Conservation (phyloP, 2,329 filamentous ascomycete genomes). For the Didymella lethalis region DNA sequence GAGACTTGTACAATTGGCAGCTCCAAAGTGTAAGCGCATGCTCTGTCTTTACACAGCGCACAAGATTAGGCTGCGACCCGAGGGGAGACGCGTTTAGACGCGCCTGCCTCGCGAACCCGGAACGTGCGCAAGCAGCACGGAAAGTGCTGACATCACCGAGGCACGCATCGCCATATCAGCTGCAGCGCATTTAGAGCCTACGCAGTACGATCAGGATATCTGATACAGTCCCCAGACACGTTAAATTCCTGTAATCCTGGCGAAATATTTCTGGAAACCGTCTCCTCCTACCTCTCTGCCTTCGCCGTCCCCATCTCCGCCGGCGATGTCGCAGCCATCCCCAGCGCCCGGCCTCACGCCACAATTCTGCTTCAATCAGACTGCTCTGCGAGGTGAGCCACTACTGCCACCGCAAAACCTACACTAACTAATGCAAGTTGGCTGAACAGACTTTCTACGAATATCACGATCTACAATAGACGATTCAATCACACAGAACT, state of each 20-base stretch:
- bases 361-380: conserved; percentile 62
- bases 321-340: conserved; percentile 53
- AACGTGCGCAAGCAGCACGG: conserved; percentile 27
- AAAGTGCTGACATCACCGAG: conserved; percentile 45
- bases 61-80: conserved; percentile 26
- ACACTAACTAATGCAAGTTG: conserved; percentile 48
- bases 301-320: conserved; percentile 18
- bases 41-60: conserved; percentile 32
- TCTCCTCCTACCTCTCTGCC: conserved; percentile 25
- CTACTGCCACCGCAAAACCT: conserved; percentile 13
- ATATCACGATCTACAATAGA: conserved; percentile 85
- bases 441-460: conserved; percentile 80
- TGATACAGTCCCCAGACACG: not conserved
- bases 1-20: conserved; percentile 30
- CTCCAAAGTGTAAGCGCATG: conserved; percentile 45
- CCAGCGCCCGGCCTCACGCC: conserved; percentile 54
- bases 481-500: conserved; percentile 90
- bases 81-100: conserved; percentile 30
- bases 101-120: conserved; percentile 27
- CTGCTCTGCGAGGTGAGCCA: conserved; percentile 56
- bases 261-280: conserved; percentile 43
- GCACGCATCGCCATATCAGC: conserved; percentile 10
- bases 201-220: not conserved
- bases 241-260: conserved; percentile 28
- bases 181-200: conserved; percentile 5